Base-by-base conservation (phyloP, 129 eudicot genomes). In the Gnaphalium uliginosum region DNA sequence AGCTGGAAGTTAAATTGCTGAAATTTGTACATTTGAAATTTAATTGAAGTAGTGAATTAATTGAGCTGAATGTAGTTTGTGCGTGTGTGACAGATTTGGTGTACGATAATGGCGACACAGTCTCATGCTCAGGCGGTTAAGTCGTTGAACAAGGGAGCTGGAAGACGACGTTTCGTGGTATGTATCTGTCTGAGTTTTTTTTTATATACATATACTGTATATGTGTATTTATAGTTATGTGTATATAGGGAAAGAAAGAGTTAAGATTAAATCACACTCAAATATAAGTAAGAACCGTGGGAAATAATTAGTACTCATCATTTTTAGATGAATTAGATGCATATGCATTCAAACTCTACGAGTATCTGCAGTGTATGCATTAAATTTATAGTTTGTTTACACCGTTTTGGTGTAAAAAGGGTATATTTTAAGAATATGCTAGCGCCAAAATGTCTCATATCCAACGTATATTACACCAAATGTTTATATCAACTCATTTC, bases 151-250 rank as follows among this genome's bases (percentile, higher is more conserved):
- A 83, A 70, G 25, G 83, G 87, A 62, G 64, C 97, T 71, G 92
- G 92, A 32, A 90, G 90, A 76, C 83, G 89, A 69, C 96, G 92
- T 68, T 92, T 92, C 76, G 87, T 85, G 76, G 96, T 89, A 81
- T 66, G 85, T 8, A 4, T 43, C 15, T 24, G n/a, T 50, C 23
- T 22, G 7, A 37, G 19, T 10, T 22, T 26, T 14, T 46, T 3
- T 29, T 2, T 9, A 22, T 1, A 58, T 58, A 1, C 1, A 9
- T 8, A 19, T 7, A 14, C 18, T 64, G 66, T 27, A 39, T 39
- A 39, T 9, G 4, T 58, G 25, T 18, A 17, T 13, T n/a, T 23
- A 27, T 60, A 21, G 19, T 26, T 32, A 0, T 2, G n/a, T 18
- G 60, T 63, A 10, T 69, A 50, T 69, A 50, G 7, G 19, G 48